These are phyloP conservation scores for Luffa acutangula DNA, from an alignment of 306 rosid species.

Conservation along the genomic window DNA sequence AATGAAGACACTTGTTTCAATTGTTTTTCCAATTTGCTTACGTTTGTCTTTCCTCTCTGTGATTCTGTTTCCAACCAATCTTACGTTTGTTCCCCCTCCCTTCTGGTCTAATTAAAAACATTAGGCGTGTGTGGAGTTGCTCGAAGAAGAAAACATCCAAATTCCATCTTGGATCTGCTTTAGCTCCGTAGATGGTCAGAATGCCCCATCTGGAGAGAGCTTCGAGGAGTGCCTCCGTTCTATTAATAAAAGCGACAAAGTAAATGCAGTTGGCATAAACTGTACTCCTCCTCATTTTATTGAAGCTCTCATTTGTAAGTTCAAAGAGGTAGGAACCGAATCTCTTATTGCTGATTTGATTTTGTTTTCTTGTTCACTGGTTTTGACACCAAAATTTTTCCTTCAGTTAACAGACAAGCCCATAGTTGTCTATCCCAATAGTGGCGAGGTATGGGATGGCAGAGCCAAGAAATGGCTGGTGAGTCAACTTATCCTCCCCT, in stretches of 20 bases:
- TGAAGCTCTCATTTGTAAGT: conserved; percentile 50
- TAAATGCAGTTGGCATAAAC: conserved; percentile 75
- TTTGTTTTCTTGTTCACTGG: background rate
- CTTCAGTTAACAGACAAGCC: conserved; percentile 69
- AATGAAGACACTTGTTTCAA: background rate
- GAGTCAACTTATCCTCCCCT: conserved; percentile 18
- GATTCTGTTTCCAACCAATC: background rate
- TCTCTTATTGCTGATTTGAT: background rate
- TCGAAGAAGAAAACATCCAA: conserved; percentile 63
- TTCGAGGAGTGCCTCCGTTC: conserved; percentile 58
- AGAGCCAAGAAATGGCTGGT: conserved; percentile 80
- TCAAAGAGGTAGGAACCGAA: conserved; percentile 42
- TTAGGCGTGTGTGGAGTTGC: conserved; percentile 74
- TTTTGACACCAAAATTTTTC: background rate
- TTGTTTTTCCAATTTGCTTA: background rate
- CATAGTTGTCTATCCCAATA: conserved; percentile 72
- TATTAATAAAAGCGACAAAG: conserved; percentile 44
- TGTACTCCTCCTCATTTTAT: conserved; percentile 84
- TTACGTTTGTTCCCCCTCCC: background rate
- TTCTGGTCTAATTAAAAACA: background rate
- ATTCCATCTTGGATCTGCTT: conserved; percentile 87
- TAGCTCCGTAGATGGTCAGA: conserved; percentile 72
- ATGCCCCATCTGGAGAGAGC: conserved; percentile 79
- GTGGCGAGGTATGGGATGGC: conserved; percentile 90
- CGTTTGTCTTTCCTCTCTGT: background rate